Conservation (phyloP, 2,329 filamentous ascomycete species). For the Monilinia aucupariae region DNA sequence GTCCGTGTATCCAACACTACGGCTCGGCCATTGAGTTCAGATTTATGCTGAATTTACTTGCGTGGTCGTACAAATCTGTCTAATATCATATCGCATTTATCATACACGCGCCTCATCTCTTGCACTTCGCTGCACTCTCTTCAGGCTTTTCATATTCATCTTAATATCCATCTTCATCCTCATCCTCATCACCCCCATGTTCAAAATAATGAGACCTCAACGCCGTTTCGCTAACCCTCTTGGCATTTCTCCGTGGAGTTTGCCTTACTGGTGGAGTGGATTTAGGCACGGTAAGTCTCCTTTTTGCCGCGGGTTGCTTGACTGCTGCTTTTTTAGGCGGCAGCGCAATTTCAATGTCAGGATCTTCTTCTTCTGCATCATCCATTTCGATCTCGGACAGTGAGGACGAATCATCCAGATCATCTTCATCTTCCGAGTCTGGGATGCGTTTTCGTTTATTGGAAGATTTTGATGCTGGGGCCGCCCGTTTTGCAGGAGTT, state of each 20-base stretch:
- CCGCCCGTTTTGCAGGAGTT: slow-evolving; percentile 13
- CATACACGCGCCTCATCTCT: too few species aligned
- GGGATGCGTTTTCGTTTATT: slow-evolving; percentile 20
- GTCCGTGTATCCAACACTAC: too few species aligned
- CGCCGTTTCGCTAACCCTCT: slow-evolving; percentile 28
- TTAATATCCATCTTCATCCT: background rate
- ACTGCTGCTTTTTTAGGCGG: background rate
- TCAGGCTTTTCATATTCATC: too few species aligned
- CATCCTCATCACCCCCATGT: slow-evolving; percentile 22
- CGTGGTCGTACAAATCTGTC: too few species aligned
- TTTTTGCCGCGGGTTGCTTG: slow-evolving; percentile 15
- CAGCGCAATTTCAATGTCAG: background rate
- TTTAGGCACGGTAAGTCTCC: slow-evolving; percentile 1
- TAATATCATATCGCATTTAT: too few species aligned
- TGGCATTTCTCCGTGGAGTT: slow-evolving; percentile 28
- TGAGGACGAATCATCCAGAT: slow-evolving; percentile 8
- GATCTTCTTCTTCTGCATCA: background rate
- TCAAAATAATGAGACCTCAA: slow-evolving; percentile 34
- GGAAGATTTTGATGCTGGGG: background rate
- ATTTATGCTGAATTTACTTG: too few species aligned
- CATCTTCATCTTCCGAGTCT: slow-evolving; percentile 21
- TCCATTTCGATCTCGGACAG: slow-evolving; percentile 4
- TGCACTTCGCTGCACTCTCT: too few species aligned
- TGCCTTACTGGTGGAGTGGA: slow-evolving; percentile 19
- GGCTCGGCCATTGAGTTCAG: too few species aligned